phyloP scores from a whole-genome alignment of 345 rosid genomes.

The Pugionium dolabratum region DNA sequence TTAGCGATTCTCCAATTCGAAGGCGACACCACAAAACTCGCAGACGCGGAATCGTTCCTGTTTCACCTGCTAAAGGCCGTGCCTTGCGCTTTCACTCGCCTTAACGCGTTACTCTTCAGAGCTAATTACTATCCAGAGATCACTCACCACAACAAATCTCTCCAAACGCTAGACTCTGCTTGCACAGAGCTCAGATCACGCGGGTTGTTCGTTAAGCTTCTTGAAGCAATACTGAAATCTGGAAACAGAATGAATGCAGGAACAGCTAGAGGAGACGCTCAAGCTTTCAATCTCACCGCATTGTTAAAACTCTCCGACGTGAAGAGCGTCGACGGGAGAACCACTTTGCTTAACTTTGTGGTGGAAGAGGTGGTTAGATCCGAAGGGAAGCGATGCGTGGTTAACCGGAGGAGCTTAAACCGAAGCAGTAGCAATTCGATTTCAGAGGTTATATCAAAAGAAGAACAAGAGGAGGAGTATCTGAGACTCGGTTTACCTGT shows the following conservation, averaged over 20 bases:
- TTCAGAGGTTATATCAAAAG: slow-evolving; percentile 40
- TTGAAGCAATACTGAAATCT: slow-evolving; percentile 91
- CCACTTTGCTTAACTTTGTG: slow-evolving; percentile 81
- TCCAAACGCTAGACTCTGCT: slow-evolving; percentile 58
- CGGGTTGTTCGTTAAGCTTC: slow-evolving; percentile 79
- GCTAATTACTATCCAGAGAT: slow-evolving; percentile 64
- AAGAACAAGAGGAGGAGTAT: slow-evolving; percentile 64
- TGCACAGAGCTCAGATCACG: slow-evolving; percentile 72
- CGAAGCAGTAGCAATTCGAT: slow-evolving; percentile 41
- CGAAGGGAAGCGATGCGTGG: slow-evolving; percentile 73
- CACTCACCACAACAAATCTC: slow-evolving; percentile 44
- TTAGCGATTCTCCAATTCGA: slow-evolving; percentile 54
- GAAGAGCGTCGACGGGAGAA: slow-evolving; percentile 76
- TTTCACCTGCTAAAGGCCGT: slow-evolving; percentile 64
- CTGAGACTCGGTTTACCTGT: slow-evolving; percentile 68
- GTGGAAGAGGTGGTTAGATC: slow-evolving; percentile 77
- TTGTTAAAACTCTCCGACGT: slow-evolving; percentile 83
- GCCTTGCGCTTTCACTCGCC: slow-evolving; percentile 68
- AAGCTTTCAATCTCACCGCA: slow-evolving; percentile 72
- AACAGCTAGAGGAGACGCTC: slow-evolving; percentile 85
- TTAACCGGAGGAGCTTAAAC: slow-evolving; percentile 49
- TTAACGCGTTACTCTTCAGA: slow-evolving; percentile 61
- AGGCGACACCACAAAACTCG: slow-evolving; percentile 59
- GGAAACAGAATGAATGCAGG: slow-evolving; percentile 96
- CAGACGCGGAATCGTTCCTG: slow-evolving; percentile 74